These are phyloP conservation scores for Syzygium syzygioides DNA, from an alignment of 441 rosid species.

Conservation along the genomic window DNA sequence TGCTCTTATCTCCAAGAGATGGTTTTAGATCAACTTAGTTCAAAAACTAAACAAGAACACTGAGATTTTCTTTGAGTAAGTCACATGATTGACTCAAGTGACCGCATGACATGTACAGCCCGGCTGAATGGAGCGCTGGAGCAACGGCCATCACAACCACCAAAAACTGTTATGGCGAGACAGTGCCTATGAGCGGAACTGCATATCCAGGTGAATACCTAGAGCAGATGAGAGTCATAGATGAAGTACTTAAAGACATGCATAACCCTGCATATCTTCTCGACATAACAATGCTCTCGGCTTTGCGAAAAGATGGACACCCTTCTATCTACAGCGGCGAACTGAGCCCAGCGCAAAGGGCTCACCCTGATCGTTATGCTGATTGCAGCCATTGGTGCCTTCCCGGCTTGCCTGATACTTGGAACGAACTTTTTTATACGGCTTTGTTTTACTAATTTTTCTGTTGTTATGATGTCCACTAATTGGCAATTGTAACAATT, in stretches of 20 bases:
- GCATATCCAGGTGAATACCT: conserved; percentile 48
- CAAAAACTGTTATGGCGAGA: conserved; percentile 77
- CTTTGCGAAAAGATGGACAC: conserved; percentile 75
- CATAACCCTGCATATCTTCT: conserved; percentile 46
- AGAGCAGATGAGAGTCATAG: conserved; percentile 63
- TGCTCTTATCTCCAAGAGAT: not conserved
- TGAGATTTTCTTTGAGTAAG: not conserved
- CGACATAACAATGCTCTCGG: conserved; percentile 84
- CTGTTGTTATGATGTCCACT: not conserved
- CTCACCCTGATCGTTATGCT: conserved; percentile 61
- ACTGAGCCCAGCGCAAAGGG: conserved; percentile 50
- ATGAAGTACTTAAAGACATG: conserved; percentile 52
- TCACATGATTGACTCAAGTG: not conserved
- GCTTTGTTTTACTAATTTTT: conserved; percentile 38
- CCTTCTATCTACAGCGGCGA: conserved; percentile 89
- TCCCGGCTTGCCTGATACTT: conserved; percentile 92
- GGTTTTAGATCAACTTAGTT: not conserved
- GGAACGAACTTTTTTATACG: conserved; percentile 79
- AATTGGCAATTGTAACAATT: not conserved
- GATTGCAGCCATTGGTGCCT: conserved; percentile 99
- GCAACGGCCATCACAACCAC: conserved; percentile 16
- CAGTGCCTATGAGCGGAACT: conserved; percentile 44
- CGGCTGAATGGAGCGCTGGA: conserved; percentile 62
- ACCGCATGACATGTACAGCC: conserved; percentile 32
- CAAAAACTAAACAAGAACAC: not conserved